Conservation (phyloP, 2,329 filamentous ascomycete species). For the Chalaropsis ovoidea region DNA sequence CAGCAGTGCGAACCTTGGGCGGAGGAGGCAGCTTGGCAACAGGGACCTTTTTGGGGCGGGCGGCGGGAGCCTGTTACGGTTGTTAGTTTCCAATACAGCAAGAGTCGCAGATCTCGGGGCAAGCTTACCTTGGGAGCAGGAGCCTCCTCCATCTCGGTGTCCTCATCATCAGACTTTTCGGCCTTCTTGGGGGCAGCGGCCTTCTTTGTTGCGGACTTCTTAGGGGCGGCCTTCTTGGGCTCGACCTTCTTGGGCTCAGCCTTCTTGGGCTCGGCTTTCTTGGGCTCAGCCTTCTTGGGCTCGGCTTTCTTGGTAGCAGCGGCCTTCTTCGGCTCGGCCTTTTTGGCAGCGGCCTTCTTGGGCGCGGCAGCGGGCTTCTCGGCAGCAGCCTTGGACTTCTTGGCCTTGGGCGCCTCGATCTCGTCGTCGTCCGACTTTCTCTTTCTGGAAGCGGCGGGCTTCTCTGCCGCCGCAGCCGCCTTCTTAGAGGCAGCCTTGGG, state of each 20-base stretch:
- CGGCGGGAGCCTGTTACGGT: conserved; percentile 17
- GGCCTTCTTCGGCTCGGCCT: conserved; percentile 39
- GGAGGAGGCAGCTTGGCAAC: conserved; percentile 26
- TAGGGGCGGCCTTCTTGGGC: conserved; percentile 34
- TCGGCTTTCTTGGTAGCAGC: conserved; percentile 28
- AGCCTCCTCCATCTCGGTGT: conserved; percentile 28
- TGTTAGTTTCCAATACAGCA: background rate
- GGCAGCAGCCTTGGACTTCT: conserved; percentile 20
- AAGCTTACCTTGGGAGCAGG: conserved; percentile 26
- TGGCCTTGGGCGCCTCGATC: conserved; percentile 18
- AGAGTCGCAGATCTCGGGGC: background rate
- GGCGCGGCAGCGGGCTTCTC: conserved; percentile 21
- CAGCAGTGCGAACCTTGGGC: conserved; percentile 33
- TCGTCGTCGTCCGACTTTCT: conserved; percentile 27
- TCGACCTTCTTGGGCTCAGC: conserved; percentile 38
- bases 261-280: conserved; percentile 34
- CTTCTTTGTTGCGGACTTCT: conserved; percentile 35
- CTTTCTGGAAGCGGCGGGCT: conserved; percentile 29
- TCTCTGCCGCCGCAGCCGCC: conserved; percentile 29
- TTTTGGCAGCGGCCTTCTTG: conserved; percentile 30
- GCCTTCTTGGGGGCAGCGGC: conserved; percentile 44
- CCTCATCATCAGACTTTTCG: conserved; percentile 26
- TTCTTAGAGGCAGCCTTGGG: conserved; percentile 29
- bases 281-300: conserved; percentile 20
- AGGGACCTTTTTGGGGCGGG: conserved; percentile 36